Percentiles rank a stretch among this genome's conserved stretches.
Evolutionary conservation across 2,329 filamentous ascomycete species (phyloP).

Genomic region (Trichothecium roseum): DNA sequence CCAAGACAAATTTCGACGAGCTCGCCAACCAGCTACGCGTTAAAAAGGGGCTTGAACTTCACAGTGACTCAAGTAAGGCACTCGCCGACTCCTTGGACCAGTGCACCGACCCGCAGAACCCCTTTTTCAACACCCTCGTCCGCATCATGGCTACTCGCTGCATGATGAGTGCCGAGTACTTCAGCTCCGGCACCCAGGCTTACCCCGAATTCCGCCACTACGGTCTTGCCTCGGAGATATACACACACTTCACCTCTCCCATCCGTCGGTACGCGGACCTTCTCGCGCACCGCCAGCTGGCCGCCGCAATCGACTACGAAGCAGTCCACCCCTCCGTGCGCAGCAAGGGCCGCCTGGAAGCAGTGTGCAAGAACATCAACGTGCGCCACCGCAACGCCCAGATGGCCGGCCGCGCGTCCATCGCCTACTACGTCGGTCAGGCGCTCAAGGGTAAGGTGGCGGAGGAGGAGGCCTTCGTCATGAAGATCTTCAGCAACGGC

Average conservation of each 20-base stretch:
- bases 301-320: slow-evolving; percentile 90
- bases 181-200: slow-evolving; percentile 85
- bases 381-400: slow-evolving; percentile 94
- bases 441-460: slow-evolving; percentile 68
- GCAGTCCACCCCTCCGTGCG: slow-evolving; percentile 71
- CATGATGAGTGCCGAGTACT: slow-evolving; percentile 99
- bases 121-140: slow-evolving; percentile 97
- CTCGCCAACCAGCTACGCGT: slow-evolving; percentile 82
- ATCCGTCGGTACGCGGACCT: slow-evolving; percentile 98
- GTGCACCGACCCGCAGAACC: slow-evolving; percentile 69
- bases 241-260: slow-evolving; percentile 96
- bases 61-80: slow-evolving; percentile 80
- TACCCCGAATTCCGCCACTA: slow-evolving; percentile 96
- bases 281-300: slow-evolving; percentile 85
- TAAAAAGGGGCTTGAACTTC: slow-evolving; percentile 71
- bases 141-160: slow-evolving; percentile 96
- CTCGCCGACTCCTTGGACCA: slow-evolving; percentile 83
- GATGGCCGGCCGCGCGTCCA: slow-evolving; percentile 83
- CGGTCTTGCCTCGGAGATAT: slow-evolving; percentile 90
- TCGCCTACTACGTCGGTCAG: slow-evolving; percentile 97
- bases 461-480: slow-evolving; percentile 88
- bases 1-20: slow-evolving; percentile 94
- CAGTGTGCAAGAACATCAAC: slow-evolving; percentile 97
- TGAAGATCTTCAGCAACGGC: slow-evolving; percentile 95
- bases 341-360: slow-evolving; percentile 76